Percentiles rank a stretch among this genome's conserved stretches.
These are phyloP conservation scores for Dictyostelium firmibasis DNA, from an alignment of 78 protist genomes.

Conservation along the genomic window DNA sequence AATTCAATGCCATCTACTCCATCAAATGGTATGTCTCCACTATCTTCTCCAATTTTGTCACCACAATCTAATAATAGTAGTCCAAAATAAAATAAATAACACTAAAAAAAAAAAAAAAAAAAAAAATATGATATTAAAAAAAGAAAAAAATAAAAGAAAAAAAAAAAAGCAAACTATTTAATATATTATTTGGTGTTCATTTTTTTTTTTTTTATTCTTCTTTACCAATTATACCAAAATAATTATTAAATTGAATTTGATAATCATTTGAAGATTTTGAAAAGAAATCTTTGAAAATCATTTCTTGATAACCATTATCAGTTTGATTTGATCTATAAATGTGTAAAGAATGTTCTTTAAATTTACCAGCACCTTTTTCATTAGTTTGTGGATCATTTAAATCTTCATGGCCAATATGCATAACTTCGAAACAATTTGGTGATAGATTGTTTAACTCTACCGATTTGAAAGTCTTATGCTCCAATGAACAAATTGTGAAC, in stretches of 20 bases:
- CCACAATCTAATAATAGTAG: not conserved
- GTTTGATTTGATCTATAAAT: not conserved
- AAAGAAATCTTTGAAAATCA: not conserved
- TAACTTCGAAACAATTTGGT: not conserved
- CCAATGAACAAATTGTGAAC: not conserved
- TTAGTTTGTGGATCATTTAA: not conserved
- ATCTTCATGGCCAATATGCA: constrained; percentile 12
- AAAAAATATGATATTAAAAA: not conserved
- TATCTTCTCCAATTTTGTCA: not conserved
- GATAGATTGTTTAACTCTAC: not conserved
- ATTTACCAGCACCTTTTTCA: not conserved
- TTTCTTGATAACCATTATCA: not conserved
- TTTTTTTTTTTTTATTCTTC: not conserved
- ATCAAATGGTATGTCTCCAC: not conserved
- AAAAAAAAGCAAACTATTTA: not conserved
- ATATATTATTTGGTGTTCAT: not conserved
- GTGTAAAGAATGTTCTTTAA: not conserved
- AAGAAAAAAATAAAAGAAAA: not conserved
- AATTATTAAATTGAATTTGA: not conserved
- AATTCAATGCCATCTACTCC: constrained; percentile 2
- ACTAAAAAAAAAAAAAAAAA: not conserved
- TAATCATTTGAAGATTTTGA: not conserved
- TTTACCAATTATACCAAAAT: not conserved
- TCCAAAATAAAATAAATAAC: not conserved
- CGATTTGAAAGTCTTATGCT: not conserved